A percentile compares a stretch with the other conserved stretches of the same genome.
Evolutionary conservation across 2,329 filamentous ascomycete species (phyloP).

Genomic region (Xylariales sp.): DNA sequence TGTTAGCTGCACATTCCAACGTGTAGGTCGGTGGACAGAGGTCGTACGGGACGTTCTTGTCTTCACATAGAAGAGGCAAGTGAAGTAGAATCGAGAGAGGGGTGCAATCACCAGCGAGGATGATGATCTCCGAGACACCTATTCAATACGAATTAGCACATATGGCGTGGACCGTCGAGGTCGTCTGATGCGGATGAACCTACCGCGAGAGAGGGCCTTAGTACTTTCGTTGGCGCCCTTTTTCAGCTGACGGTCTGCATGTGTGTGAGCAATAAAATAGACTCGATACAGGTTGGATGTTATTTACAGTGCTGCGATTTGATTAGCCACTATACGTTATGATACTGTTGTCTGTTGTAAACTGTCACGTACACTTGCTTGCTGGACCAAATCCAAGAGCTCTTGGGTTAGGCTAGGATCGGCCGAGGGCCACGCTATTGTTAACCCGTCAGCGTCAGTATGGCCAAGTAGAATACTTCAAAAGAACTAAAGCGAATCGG

Average conservation of each 20-base stretch:
- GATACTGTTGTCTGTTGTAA: not conserved
- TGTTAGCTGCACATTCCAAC: constrained; percentile 13
- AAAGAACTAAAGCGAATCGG: not conserved
- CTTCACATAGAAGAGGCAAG: constrained; percentile 87
- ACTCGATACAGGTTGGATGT: too few species aligned
- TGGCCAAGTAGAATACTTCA: not conserved
- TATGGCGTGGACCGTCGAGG: not conserved
- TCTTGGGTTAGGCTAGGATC: constrained; percentile 81
- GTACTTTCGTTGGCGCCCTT: constrained; percentile 89
- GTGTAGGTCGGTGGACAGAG: not conserved
- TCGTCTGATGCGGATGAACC: not conserved
- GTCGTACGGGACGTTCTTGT: constrained; percentile 68
- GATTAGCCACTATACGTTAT: constrained; percentile 1
- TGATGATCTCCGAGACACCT: constrained; percentile 81
- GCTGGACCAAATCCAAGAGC: constrained; percentile 84
- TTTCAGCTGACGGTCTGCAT: constrained; percentile 74
- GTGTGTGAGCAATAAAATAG: too few species aligned
- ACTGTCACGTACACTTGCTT: constrained; percentile 61
- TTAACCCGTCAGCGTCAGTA: constrained; percentile 16
- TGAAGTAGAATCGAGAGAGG: constrained; percentile 91
- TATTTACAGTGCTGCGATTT: constrained; percentile 33
- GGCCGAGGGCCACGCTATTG: constrained; percentile 74
- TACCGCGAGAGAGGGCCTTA: constrained; percentile 88
- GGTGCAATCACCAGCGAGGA: constrained; percentile 88
- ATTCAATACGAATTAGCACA: constrained; percentile 19